Percentiles rank a stretch among this genome's conserved stretches.
phyloP scores from a whole-genome alignment of 139 green algal genomes.

The Chloropicon primus region DNA sequence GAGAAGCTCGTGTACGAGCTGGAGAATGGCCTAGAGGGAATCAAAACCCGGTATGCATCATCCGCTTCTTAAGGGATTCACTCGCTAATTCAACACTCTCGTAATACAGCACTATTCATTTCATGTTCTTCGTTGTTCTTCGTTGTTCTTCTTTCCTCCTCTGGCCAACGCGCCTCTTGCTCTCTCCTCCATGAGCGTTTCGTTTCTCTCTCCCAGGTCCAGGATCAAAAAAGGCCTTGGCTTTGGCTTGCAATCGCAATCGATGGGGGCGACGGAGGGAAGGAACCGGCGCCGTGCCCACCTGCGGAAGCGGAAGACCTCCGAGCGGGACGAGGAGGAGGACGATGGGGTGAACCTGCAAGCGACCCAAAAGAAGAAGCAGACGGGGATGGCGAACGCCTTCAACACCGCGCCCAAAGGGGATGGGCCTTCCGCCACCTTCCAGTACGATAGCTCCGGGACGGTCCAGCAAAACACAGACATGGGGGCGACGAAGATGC shows the following conservation, averaged over 20 bases:
- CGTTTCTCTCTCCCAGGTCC: no score
- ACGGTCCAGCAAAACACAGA: conserved; percentile 32
- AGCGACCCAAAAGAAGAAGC: background rate
- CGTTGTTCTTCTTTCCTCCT: no score
- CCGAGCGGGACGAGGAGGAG: background rate
- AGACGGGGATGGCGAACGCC: background rate
- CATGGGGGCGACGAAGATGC: conserved; percentile 31
- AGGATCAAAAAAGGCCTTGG: no score
- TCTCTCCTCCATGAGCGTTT: no score
- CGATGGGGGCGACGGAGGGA: no score
- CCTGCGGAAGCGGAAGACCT: background rate
- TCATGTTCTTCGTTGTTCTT: no score
- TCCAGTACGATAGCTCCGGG: conserved; percentile 29
- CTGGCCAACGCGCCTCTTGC: no score
- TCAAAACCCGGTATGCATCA: conserved; percentile 14
- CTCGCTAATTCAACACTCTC: no score
- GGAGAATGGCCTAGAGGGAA: conserved; percentile 53
- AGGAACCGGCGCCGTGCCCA: background rate
- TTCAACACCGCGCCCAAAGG: background rate
- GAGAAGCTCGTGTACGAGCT: conserved; percentile 77
- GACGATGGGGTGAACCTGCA: background rate
- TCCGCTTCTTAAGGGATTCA: no score
- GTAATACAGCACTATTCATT: no score
- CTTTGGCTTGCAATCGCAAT: no score
- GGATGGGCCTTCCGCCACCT: conserved; percentile 8